These are phyloP conservation scores for Amanita subjunquillea DNA, from an alignment of 768 basidiomycete species.

Conservation along the genomic window DNA sequence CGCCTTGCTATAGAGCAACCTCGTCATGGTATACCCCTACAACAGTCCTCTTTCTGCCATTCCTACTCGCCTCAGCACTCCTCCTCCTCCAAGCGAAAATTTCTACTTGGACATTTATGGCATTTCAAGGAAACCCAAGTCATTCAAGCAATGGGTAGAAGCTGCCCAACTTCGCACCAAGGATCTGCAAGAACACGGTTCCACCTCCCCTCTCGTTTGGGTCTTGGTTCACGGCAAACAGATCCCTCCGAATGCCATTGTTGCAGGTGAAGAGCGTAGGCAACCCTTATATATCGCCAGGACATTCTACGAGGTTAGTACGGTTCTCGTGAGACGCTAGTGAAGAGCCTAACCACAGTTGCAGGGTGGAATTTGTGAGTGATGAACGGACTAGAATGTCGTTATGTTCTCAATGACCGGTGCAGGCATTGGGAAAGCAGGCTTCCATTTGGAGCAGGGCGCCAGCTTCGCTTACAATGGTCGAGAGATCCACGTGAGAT, in stretches of 20 bases:
- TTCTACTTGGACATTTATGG: constrained; percentile 10
- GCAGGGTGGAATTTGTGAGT: constrained; percentile 6
- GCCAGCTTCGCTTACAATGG: constrained; percentile 15
- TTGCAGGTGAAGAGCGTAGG: constrained; percentile 13
- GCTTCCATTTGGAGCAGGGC: constrained; percentile 11
- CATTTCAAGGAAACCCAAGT: constrained; percentile 10
- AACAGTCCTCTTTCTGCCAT: not conserved
- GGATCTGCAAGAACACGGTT: constrained; percentile 9
- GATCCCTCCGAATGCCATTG: constrained; percentile 12
- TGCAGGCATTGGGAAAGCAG: constrained; percentile 14
- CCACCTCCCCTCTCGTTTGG: constrained; percentile 14
- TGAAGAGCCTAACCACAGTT: not conserved
- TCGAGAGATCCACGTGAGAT: constrained; percentile 11
- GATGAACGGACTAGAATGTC: not conserved
- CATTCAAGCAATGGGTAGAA: constrained; percentile 14
- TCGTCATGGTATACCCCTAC: not conserved
- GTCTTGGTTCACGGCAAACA: constrained; percentile 12
- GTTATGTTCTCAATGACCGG: not conserved
- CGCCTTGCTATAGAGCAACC: not conserved
- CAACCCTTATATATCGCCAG: constrained; percentile 13
- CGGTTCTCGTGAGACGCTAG: not conserved
- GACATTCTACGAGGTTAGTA: constrained; percentile 13
- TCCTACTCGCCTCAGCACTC: not conserved
- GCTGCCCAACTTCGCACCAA: constrained; percentile 10
- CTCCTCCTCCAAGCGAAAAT: constrained; percentile 1